Conservation (phyloP, 768 basidiomycete species). For the Sporobolomyces roseus region DNA sequence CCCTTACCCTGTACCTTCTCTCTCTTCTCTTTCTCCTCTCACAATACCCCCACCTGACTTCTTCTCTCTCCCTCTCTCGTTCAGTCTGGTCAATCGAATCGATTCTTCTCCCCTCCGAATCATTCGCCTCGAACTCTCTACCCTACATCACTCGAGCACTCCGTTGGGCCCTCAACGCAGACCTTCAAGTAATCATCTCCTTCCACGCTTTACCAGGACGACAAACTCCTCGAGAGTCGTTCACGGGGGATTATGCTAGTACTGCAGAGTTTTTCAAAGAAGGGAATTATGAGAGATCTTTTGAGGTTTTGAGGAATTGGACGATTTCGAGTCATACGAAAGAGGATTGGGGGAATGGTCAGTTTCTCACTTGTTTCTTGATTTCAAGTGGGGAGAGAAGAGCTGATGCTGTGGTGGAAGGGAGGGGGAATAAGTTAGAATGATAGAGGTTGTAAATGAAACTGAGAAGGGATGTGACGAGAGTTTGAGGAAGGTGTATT, state of each 20-base stretch:
- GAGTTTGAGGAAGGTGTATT: neutral
- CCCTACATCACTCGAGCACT: conserved; percentile 14
- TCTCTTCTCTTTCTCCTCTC: conserved; percentile 8
- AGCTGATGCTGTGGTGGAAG: neutral
- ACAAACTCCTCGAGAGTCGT: conserved; percentile 6
- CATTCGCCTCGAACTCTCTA: conserved; percentile 7
- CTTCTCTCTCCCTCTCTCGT: neutral
- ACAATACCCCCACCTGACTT: neutral
- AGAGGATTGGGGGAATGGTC: conserved; percentile 2
- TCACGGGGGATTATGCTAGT: conserved; percentile 2
- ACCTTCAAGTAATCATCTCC: conserved; percentile 24
- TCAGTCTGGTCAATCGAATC: conserved; percentile 29
- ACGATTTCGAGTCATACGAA: conserved; percentile 10
- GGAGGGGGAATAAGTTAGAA: neutral
- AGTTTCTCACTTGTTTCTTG: neutral
- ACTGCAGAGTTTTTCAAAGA: neutral
- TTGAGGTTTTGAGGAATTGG: conserved; percentile 19
- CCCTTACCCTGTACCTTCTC: conserved; percentile 12
- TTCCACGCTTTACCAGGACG: conserved; percentile 17
- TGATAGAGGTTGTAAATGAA: conserved; percentile 28
- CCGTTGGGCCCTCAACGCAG: conserved; percentile 16
- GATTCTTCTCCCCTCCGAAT: conserved; percentile 11
- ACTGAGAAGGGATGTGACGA: conserved; percentile 9
- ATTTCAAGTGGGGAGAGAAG: too few relatives aligned
- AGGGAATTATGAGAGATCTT: conserved; percentile 11